phyloP scores from a whole-genome alignment of 306 rosid species.

The Crotalaria pallida region DNA sequence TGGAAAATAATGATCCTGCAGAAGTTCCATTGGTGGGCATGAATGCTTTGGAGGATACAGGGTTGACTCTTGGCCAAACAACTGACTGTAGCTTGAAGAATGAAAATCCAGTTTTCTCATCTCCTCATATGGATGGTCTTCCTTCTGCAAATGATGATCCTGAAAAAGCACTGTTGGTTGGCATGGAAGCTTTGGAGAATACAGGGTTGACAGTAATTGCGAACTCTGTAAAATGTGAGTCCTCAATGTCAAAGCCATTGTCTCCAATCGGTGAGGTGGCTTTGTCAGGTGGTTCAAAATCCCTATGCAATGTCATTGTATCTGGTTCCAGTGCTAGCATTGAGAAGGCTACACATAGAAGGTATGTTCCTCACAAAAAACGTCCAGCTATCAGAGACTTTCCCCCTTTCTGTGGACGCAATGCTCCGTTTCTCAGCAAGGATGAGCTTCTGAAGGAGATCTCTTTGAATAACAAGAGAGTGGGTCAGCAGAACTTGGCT shows the following conservation, averaged over 20 bases:
- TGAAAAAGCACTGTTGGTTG: neutral
- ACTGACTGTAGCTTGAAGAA: neutral
- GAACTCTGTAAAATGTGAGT: constrained; percentile 21
- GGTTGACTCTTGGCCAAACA: constrained; percentile 6
- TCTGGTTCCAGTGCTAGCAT: constrained; percentile 32
- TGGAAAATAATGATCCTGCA: constrained; percentile 17
- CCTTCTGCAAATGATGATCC: constrained; percentile 17
- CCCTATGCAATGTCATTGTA: constrained; percentile 10
- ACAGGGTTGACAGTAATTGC: constrained; percentile 7
- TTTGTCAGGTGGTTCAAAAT: constrained; percentile 19
- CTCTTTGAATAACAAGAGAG: constrained; percentile 11
- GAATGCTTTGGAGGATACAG: too few species aligned
- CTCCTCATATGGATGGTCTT: constrained; percentile 18
- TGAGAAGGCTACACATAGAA: constrained; percentile 31
- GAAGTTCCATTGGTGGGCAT: neutral
- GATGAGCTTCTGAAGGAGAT: constrained; percentile 16
- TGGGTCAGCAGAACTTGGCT: constrained; percentile 21
- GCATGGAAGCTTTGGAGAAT: constrained; percentile 9
- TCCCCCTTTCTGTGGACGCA: constrained; percentile 70
- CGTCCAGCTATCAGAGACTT: constrained; percentile 68
- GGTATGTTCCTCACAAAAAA: constrained; percentile 54
- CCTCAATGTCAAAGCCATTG: constrained; percentile 4
- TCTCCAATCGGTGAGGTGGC: constrained; percentile 25
- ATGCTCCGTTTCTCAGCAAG: constrained; percentile 33
- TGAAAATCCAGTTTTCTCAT: neutral